Evolutionary conservation across 192 early-diverging fungal genomes (phyloP), one percentile per base, ranked within the genome.

Genomic region (Podochytrium sp.): DNA sequence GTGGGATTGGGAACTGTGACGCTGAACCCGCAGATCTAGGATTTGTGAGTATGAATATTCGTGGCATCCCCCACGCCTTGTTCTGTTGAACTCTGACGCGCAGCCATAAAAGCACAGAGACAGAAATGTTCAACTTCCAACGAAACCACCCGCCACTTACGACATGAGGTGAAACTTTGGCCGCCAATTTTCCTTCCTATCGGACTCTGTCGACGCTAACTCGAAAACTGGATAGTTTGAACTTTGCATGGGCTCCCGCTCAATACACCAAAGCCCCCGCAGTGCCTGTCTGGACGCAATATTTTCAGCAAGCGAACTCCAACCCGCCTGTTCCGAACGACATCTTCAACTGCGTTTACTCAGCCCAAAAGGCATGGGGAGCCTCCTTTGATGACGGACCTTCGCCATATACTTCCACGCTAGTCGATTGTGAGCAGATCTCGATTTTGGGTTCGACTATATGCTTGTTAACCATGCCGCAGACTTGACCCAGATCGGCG

Each of bases 341-440:
- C 50, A 34, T 78, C 41, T 30, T 34, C 20, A 42, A 30, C 27
- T 80, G 77, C 51, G n/a, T 38, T 12, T 34, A 68, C 18, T 50
- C 72, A 7, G 55, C 16, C 20, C 60, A 29, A 38, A 38, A 68
- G 20, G 23, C 47, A 2, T 82, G 79, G 79, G 79, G 70, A 1
- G 12, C 76, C 12, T 72, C 79, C 32, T 82, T 69, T 61, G 75
- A 76, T 27, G 75, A 76, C 62, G 75, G 75, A 3, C 75, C 75
- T 23, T 76, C 56, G n/a, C 47, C 56, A 38, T 69, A 16, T 57
- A 32, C 35, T 35, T 59, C 16, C 0, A 20, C 12, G 40, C 58
- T 66, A 1, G 61, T 74, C 53, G 76, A 62, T 20, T 62, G 60
- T 62, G 43, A 47, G 43, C 20, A 47, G 43, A 12, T 47, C 20